Base-by-base conservation (phyloP, 306 rosid species). In the Prunus armeniaca region DNA sequence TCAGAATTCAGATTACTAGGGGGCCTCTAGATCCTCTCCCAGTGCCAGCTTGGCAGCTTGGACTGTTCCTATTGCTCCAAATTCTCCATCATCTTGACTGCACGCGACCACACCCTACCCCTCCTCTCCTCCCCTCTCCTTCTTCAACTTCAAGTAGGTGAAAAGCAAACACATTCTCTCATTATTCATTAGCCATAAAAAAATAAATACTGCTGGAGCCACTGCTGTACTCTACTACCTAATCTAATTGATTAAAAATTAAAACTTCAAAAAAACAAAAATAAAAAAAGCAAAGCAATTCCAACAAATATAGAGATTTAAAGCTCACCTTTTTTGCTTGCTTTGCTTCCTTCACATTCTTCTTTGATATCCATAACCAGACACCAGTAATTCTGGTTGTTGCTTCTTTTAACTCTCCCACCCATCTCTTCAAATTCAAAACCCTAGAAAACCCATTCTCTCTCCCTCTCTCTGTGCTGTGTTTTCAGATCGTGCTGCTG, bases 181-280 rank as follows among this genome's bases (percentile, higher is more conserved):
- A 49, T 60, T 24, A 38, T 14, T 61, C 64, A 54, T 56, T 55
- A 12, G 74, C 81, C 17, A 52, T 14, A 52, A 52, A 13, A 27
- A 6, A 2, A n/a, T 9, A 28, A 83, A 67, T 75, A 64, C 84
- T 72, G 13, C 76, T 84, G 60, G 81, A 80, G 81, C 95, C 76
- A 76, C 93, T 89, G 65, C 84, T 76, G 81, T 82, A 77, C 78
- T 82, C 64, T 54, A 88, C 64, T 54, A 88, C 88, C 92, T 87
- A 89, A 91, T 91, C 87, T 84, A 72, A 82, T 73, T 69, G 69
- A 28, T 12, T 12, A 13, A 3, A 15, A 20, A 22, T 60, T 11
- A 22, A 0, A 77, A 78, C 74, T 71, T 80, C 57, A 77, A 76
- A 67, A 67, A 51, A 19, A 27, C 76, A 61, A 79, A 51, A 25